Base-by-base conservation (phyloP, 139 green algal genomes). In the Chlorella sp. region DNA sequence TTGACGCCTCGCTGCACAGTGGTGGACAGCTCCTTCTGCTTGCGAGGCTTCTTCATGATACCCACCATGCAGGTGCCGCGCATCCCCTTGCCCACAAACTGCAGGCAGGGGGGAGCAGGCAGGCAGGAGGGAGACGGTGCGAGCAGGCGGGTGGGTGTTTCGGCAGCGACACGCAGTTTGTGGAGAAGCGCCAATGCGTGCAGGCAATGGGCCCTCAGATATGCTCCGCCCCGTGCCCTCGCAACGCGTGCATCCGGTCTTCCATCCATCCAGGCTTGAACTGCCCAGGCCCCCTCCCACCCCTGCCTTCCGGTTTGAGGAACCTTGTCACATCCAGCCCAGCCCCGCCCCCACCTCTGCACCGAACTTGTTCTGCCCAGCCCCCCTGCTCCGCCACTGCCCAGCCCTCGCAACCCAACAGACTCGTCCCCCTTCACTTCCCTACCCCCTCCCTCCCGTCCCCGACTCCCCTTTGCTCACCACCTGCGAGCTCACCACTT, bases 1-100 rank as follows among this genome's bases (percentile, higher is more conserved):
- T 66, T 66, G 28, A 88, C 84, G 2, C 84, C 84, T 4, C 32
- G 40, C 71, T 89, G 85, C 85, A 89, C 69, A 2, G 53, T 83
- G 42, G 9, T 71, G 42, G 64, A 82, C 71, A 89, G 71, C 48
- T 89, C 71, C 42, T 22, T 36, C 32, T 71, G 53, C 71, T 89
- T 89, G 85, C 85, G 85, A 16, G 85, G 85, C 85, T 89, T 89
- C 19, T 83, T 83, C 71, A 73, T 71, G 32, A 89, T 89, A n/a
- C 71, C 85, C 19, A 57, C 48, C 85, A 89, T 89, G 85, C 75
- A 83, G 34, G 85, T 89, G n/a, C 85, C 85, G 3, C 48, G n/a
- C 85, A 89, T 89, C 40, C 85, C 85, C 71, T 89, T 71, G 9
- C 53, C 14, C 69, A 42, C 42, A 30, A 75, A 12, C 85, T 89